A percentile compares a stretch with the other conserved stretches of the same genome.
These are phyloP conservation scores for Dipodascopsis tothii DNA, from an alignment of 805 yeast genomes.

Conservation along the genomic window DNA sequence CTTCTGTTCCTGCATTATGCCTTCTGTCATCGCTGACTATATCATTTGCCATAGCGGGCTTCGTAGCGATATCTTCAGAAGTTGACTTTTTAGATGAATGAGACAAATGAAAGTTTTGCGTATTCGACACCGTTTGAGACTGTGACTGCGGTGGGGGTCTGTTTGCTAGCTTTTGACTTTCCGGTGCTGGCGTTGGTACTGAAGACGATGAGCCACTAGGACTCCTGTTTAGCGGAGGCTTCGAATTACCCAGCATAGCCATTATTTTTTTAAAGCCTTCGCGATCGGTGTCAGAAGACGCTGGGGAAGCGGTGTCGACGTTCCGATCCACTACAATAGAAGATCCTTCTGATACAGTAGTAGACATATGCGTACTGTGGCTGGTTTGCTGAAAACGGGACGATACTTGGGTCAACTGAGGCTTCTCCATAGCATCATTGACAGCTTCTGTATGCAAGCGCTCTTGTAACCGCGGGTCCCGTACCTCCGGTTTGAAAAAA, in stretches of 20 bases:
- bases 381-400: constrained; percentile 1
- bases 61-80: neutral
- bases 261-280: constrained; percentile 31
- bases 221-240: constrained; percentile 1
- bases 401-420: neutral
- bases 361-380: too few species aligned
- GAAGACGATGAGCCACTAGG: constrained; percentile 1
- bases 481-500: constrained; percentile 13
- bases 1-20: neutral
- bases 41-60: neutral
- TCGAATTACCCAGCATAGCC: constrained; percentile 27
- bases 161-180: too few species aligned
- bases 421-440: too few species aligned
- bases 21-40: neutral
- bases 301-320: neutral
- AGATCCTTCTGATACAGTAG: too few species aligned
- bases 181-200: neutral
- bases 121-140: neutral
- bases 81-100: too few species aligned
- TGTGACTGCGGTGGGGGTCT: neutral
- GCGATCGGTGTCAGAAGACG: constrained; percentile 2
- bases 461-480: neutral
- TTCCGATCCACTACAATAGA: neutral
- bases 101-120: neutral
- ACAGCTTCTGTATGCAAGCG: too few species aligned